phyloP scores from a whole-genome alignment of 768 basidiomycete genomes.

The Suillus sp. region DNA sequence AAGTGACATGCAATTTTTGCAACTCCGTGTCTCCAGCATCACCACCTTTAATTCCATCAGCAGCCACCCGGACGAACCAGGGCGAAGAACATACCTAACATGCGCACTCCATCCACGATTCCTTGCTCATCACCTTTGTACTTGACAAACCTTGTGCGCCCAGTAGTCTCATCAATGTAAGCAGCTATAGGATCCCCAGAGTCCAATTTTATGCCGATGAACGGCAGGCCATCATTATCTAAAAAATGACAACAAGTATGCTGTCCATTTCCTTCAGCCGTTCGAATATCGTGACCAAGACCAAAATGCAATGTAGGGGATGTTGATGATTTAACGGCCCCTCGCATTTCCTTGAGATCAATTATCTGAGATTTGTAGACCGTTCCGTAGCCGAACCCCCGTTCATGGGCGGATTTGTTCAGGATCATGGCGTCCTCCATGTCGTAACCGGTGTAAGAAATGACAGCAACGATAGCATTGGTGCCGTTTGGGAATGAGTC shows the following conservation, averaged over 20 bases:
- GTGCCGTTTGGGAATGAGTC: constrained; percentile 98
- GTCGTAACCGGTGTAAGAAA: constrained; percentile 99
- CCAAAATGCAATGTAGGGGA: constrained; percentile 88
- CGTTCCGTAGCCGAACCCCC: constrained; percentile 95
- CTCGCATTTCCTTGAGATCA: constrained; percentile 81
- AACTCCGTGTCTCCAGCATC: constrained; percentile 87
- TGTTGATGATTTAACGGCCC: constrained; percentile 57
- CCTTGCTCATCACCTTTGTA: constrained; percentile 96
- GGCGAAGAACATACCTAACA: constrained; percentile 63
- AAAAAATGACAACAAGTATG: constrained; percentile 55
- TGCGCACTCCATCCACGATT: constrained; percentile 87
- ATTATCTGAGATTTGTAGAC: constrained; percentile 94
- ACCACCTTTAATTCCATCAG: constrained; percentile 52
- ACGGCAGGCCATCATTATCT: constrained; percentile 84
- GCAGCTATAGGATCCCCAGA: constrained; percentile 83
- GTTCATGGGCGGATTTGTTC: constrained; percentile 98
- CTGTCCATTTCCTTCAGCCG: constrained; percentile 47
- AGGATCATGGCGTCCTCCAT: constrained; percentile 99
- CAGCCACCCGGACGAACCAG: constrained; percentile 3
- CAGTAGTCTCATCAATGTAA: constrained; percentile 84
- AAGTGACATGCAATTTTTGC: constrained; percentile 90
- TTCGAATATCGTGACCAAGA: constrained; percentile 71
- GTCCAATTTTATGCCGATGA: constrained; percentile 65
- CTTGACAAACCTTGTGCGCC: constrained; percentile 82
- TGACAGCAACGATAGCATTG: constrained; percentile 98